These are phyloP conservation scores for Yamadazyma phyllophila DNA, from an alignment of 805 yeast species.

Conservation along the genomic window DNA sequence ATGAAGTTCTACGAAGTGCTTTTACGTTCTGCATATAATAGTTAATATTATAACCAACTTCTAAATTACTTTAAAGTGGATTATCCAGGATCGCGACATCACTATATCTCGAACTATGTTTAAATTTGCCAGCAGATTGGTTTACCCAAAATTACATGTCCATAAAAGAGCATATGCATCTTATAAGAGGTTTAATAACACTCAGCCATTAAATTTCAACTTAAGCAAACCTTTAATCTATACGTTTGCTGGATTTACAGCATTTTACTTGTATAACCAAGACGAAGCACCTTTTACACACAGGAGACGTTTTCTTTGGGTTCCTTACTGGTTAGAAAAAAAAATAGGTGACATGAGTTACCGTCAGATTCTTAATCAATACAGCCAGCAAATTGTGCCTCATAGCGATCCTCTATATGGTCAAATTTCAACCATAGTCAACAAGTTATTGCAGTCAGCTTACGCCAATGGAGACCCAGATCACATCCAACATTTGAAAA, in stretches of 20 bases:
- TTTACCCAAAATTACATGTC: background rate
- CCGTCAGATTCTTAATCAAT: conserved; percentile 55
- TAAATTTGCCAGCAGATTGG: no score
- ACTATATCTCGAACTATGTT: no score
- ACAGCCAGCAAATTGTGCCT: conserved; percentile 55
- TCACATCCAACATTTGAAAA: conserved; percentile 36
- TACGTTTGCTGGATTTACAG: conserved; percentile 22
- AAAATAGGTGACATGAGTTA: conserved; percentile 65
- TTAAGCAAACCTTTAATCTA: conserved; percentile 32
- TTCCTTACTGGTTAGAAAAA: conserved; percentile 63
- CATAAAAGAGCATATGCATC: background rate
- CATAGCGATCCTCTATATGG: conserved; percentile 55
- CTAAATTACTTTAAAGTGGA: no score
- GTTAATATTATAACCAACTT: no score
- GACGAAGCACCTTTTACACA: conserved; percentile 82
- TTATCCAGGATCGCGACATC: no score
- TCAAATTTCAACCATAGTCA: conserved; percentile 61
- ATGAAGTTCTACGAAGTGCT: no score
- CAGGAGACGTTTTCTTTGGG: conserved; percentile 67
- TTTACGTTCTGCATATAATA: no score
- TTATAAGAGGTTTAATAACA: conserved; percentile 24
- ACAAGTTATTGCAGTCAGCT: conserved; percentile 60
- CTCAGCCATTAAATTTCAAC: conserved; percentile 5
- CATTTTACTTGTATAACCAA: conserved; percentile 40
- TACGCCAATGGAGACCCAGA: conserved; percentile 32